Evolutionary conservation across 768 basidiomycete genomes (phyloP), one percentile per base, ranked within the genome.

Genomic region (Tricholoma bakamatsutake): DNA sequence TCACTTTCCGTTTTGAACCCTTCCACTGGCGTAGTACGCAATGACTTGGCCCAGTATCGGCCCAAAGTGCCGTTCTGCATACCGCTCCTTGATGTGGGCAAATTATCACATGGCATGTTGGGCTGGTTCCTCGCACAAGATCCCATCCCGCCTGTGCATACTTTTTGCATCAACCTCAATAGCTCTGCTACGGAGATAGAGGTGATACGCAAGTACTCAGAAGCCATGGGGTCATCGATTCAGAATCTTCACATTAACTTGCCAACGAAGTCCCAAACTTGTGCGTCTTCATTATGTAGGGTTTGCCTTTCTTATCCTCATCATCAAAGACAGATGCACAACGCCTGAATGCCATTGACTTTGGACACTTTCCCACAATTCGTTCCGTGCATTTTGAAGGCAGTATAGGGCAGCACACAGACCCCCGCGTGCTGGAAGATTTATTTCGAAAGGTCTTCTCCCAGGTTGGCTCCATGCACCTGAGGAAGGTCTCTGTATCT

Each of bases 1-100:
- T 60, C 54, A 5, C 55, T 72, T 10, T 65, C 69, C 6, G 65
- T 71, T 31, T 66, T 66, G n/a, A 59, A 62, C 42, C 61, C 67
- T 42, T 63, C 54, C 34, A 64, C 65, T 53, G 21, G 21, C 57
- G 42, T 57, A 13, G 49, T 53, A 8, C 48, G 52, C 9, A 3
- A 34, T 8, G 61, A 63, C 48, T 39, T 59, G 34, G 56, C 50
- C 13, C 47, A 53, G 3, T 56, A 24, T 24, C 21, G 21, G 21
- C 21, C 21, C 21, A 24, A 62, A 18, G 35, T 40, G 21, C 57
- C 61, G 27, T 62, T 67, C 39, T 56, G 48, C 31, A 63, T 67
- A 5, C 61, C 59, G 5, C 61, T 63, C 8, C 57, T 67, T 15
- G 66, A 67, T 34, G 60, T 63, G 9, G 58, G 57, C 0, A 57